A percentile compares a stretch with the other conserved stretches of the same genome.
Conservation (phyloP, 805 yeast genomes). For the Ogataea philodendri region DNA sequence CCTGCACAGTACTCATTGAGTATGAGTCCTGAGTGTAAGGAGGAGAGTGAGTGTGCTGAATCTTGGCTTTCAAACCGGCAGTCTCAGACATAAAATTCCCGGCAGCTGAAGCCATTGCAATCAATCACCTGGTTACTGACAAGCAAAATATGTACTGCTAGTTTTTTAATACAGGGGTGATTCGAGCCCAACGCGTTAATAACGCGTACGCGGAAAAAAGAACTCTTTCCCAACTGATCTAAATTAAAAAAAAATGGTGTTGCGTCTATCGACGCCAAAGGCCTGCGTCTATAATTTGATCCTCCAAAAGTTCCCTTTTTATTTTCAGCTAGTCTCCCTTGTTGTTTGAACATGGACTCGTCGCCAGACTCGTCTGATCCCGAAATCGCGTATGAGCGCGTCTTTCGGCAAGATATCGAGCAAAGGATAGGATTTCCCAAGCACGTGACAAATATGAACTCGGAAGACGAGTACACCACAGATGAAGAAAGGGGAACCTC, state of each 20-base stretch:
- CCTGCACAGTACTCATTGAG: slow-evolving; percentile 34
- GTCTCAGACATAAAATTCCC: slow-evolving; percentile 3
- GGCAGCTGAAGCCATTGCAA: slow-evolving; percentile 6
- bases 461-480: too few species aligned
- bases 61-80: too few species aligned
- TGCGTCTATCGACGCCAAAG: slow-evolving; percentile 7
- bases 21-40: slow-evolving; percentile 30
- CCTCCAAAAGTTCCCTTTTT: too few species aligned
- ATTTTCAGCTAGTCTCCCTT: slow-evolving; percentile 3
- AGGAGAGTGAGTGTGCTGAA: slow-evolving; percentile 18
- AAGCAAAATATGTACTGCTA: slow-evolving; percentile 6
- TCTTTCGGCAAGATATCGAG: slow-evolving; percentile 10
- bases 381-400: slow-evolving; percentile 16
- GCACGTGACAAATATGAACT: slow-evolving; percentile 10
- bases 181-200: slow-evolving; percentile 6
- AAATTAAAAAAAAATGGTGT: slow-evolving; percentile 4
- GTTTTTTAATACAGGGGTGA: slow-evolving; percentile 11
- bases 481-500: too few species aligned
- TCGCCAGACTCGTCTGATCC: slow-evolving; percentile 21
- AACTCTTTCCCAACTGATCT: slow-evolving; percentile 3
- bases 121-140: slow-evolving; percentile 1
- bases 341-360: not conserved
- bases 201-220: slow-evolving; percentile 7
- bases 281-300: slow-evolving; percentile 7
- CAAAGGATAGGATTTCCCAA: slow-evolving; percentile 14